Conservation (phyloP, 805 yeast species). For the Gaillardinia entomophila region DNA sequence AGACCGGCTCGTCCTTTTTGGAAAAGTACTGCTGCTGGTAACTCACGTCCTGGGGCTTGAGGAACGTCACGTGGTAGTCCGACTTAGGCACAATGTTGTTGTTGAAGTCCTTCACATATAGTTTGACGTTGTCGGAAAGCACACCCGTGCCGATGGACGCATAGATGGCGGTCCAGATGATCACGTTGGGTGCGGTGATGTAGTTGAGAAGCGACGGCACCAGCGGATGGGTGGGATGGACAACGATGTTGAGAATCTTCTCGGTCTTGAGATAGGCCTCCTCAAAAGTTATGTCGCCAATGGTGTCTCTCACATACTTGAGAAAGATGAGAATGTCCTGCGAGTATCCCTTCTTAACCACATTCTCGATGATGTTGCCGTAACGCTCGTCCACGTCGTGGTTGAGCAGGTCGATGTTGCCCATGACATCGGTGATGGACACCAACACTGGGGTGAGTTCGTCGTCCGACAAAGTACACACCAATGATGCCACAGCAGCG, state of each 20-base stretch:
- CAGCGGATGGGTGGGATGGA: slow-evolving; percentile 70
- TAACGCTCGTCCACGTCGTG: slow-evolving; percentile 54
- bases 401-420: slow-evolving; percentile 41
- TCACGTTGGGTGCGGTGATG: slow-evolving; percentile 87
- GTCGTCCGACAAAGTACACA: slow-evolving; percentile 65
- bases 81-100: slow-evolving; percentile 50
- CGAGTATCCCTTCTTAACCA: slow-evolving; percentile 74
- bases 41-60: slow-evolving; percentile 39
- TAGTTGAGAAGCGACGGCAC: slow-evolving; percentile 77
- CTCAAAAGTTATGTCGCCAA: slow-evolving; percentile 87
- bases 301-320: slow-evolving; percentile 65
- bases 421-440: slow-evolving; percentile 34
- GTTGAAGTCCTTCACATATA: slow-evolving; percentile 57
- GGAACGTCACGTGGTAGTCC: slow-evolving; percentile 38
- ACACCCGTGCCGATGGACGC: slow-evolving; percentile 80
- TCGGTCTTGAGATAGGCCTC: slow-evolving; percentile 83
- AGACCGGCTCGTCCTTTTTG: slow-evolving; percentile 6
- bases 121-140: slow-evolving; percentile 47
- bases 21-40: slow-evolving; percentile 41
- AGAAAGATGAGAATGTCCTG: slow-evolving; percentile 78
- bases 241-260: slow-evolving; percentile 73
- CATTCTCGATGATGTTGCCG: slow-evolving; percentile 69
- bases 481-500: slow-evolving; percentile 83
- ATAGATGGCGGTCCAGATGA: slow-evolving; percentile 78
- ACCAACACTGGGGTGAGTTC: slow-evolving; percentile 50